Percentiles rank a stretch among this genome's conserved stretches.
Conservation (phyloP, 75 land plant genomes). For the Gnetum montanum region DNA sequence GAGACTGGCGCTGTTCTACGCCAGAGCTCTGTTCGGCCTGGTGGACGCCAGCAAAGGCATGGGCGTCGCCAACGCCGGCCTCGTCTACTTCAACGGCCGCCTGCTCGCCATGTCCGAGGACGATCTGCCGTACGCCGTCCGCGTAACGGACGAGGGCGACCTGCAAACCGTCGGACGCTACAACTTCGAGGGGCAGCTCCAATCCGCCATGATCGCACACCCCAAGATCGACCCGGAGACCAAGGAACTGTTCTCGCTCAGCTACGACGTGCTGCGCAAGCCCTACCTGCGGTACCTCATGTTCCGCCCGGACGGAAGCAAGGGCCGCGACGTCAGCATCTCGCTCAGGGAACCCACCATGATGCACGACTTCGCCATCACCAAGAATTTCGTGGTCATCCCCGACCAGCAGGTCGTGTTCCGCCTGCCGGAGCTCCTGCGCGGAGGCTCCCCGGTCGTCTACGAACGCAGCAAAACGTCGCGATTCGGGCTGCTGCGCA, state of each 20-base stretch:
- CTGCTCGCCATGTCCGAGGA: slow-evolving; percentile 93
- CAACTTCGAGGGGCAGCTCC: slow-evolving; percentile 47
- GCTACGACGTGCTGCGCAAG: slow-evolving; percentile 63
- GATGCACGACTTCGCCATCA: slow-evolving; percentile 95
- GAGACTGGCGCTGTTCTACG: slow-evolving; percentile 42
- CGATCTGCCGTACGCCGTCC: slow-evolving; percentile 75
- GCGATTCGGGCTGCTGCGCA: slow-evolving; percentile 63
- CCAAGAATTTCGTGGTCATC: slow-evolving; percentile 60
- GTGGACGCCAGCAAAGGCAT: slow-evolving; percentile 52
- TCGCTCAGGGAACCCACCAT: slow-evolving; percentile 58
- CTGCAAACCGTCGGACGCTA: slow-evolving; percentile 64
- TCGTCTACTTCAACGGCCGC: slow-evolving; percentile 64
- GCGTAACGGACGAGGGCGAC: slow-evolving; percentile 48
- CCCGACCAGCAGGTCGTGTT: slow-evolving; percentile 94
- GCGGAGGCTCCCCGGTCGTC: slow-evolving; percentile 77
- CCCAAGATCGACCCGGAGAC: slow-evolving; percentile 72
- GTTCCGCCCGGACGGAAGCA: slow-evolving; percentile 44
- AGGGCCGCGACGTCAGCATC: slow-evolving; percentile 59
- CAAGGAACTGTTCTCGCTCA: slow-evolving; percentile 66
- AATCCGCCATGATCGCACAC: slow-evolving; percentile 77
- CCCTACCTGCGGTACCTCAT: slow-evolving; percentile 64
- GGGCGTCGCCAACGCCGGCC: slow-evolving; percentile 87
- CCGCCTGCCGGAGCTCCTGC: slow-evolving; percentile 61
- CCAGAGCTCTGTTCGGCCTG: slow-evolving; percentile 49
- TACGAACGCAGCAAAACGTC: slow-evolving; percentile 55